Evolutionary conservation across 1,284 basidiomycete species (phyloP).

Genomic region (Trichosporon inkin): DNA sequence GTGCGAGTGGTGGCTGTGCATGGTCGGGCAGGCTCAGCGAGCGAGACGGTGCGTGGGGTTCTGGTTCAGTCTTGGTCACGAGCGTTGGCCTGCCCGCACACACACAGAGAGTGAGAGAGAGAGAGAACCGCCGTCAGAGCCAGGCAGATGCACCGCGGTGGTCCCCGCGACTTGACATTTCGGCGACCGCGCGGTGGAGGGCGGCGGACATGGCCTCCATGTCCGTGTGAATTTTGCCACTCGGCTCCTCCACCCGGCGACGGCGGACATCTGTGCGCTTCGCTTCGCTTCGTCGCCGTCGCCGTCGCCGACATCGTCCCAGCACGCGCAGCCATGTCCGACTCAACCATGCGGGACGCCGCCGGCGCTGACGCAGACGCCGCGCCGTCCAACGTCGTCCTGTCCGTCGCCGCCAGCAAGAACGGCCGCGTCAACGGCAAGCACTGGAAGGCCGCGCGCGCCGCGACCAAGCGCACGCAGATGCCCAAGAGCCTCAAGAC

Average conservation of each 20-base stretch:
- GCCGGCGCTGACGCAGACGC: neutral
- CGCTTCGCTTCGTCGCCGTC: neutral
- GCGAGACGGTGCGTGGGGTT: too few species aligned
- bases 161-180: too few species aligned
- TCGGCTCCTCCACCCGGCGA: neutral
- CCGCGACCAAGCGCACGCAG: constrained; percentile 38
- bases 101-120: too few species aligned
- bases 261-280: neutral
- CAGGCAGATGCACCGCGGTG: too few species aligned
- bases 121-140: too few species aligned
- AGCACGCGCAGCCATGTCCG: neutral
- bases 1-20: constrained; percentile 92
- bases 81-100: too few species aligned
- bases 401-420: constrained; percentile 27
- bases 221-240: neutral
- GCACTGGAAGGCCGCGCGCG: constrained; percentile 45
- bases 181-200: too few species aligned
- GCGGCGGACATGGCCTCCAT: too few species aligned
- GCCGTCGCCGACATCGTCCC: too few species aligned
- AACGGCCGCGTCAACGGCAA: constrained; percentile 45
- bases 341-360: neutral
- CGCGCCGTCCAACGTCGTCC: neutral
- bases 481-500: constrained; percentile 40
- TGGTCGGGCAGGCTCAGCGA: constrained; percentile 38
- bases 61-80: too few species aligned